Base-by-base conservation (phyloP, 805 yeast genomes). In the Candida stauntonica region DNA sequence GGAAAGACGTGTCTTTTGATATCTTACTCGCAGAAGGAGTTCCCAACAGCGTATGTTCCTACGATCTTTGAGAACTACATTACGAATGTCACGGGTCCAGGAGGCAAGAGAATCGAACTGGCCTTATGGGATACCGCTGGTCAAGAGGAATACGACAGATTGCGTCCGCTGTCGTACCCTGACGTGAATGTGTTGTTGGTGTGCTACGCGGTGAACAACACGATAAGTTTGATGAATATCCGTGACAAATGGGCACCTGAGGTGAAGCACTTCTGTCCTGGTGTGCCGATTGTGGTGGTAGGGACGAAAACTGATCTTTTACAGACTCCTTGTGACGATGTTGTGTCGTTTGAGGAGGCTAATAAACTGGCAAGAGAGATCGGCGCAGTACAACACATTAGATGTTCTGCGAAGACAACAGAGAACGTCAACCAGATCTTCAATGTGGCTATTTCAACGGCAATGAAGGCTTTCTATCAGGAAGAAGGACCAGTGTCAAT, bases 81-180 rank as follows among this genome's bases (percentile, higher is more conserved):
- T 11, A 74, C 83, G 7, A 70, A 70, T 28, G 75, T 81, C 3
- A 59, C 55, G 26, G 66, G 71, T 2, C 64, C 73, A 0, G 72
- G 73, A 5, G 64, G 66, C 19, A 73, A 76, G 51, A 48, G 60
- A n/a, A 68, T 82, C 16, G 88, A 81, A 53, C 61, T 86, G 48
- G 85, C 86, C 1, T 60, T 86, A 21, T 86, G 94, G 94, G 96
- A 86, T 57, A 85, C 95, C 1, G 95, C 95, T 0, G 93, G 95
- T 3, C 93, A 85, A 61, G 94, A 86, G 60, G 93, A 84, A 58
- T 85, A 83, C 55, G 89, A 81, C 56, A 66, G 95, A 37, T 63
- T 86, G 39, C 67, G 96, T 44, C 93, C 94, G 2, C 65, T 87
- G 33, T 72, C 83, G 30, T 86, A 86, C 55, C 81, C 89, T 5